These are phyloP conservation scores for Daldinia sp. DNA, from an alignment of 2,329 filamentous ascomycete genomes.

Conservation along the genomic window DNA sequence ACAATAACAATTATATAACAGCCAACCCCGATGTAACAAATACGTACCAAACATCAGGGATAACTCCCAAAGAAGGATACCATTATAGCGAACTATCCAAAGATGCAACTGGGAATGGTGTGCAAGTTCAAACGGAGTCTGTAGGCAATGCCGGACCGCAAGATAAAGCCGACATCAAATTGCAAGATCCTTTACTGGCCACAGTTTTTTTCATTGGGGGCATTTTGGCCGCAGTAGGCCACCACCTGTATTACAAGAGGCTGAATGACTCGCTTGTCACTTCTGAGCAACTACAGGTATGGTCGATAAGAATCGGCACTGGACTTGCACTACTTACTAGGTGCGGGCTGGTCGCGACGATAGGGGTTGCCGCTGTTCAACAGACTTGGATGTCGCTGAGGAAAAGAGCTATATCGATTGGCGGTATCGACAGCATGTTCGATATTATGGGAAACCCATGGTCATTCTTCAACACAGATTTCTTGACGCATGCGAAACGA, in stretches of 20 bases:
- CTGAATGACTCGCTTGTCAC: background rate
- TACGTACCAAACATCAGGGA: background rate
- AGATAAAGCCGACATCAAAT: background rate
- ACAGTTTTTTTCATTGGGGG: background rate
- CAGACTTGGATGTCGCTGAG: constrained; percentile 25
- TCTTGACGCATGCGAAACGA: constrained; percentile 13
- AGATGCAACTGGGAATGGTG: background rate
- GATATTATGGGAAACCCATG: constrained; percentile 22
- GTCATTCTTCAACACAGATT: constrained; percentile 23
- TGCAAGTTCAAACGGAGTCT: background rate
- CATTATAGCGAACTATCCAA: background rate
- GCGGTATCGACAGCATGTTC: constrained; percentile 30
- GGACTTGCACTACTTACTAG: constrained; percentile 19
- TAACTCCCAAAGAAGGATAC: background rate
- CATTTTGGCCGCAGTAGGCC: background rate
- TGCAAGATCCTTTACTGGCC: background rate
- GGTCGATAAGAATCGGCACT: constrained; percentile 29
- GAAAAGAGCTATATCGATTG: constrained; percentile 20
- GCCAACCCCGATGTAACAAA: background rate
- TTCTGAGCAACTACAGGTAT: constrained; percentile 13
- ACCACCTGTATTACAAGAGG: background rate
- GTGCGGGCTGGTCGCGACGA: constrained; percentile 16
- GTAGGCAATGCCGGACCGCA: background rate
- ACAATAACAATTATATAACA: background rate
- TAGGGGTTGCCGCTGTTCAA: constrained; percentile 22